Conservation (phyloP, 169 alveolate species). For the Plasmodium vinckei region DNA sequence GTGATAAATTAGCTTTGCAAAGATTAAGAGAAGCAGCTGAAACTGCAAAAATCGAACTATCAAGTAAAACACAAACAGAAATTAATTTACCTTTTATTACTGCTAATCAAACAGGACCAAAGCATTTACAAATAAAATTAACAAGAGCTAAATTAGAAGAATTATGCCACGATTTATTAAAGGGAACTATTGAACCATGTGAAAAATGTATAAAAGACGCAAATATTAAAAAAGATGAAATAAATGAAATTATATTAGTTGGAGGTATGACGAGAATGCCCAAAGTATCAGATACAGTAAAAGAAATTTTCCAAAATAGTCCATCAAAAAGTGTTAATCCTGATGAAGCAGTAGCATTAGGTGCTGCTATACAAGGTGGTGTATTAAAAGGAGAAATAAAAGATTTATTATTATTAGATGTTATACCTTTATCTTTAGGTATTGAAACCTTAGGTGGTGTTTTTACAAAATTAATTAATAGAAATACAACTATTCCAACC, state of each 20-base stretch:
- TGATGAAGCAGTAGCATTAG: conserved; percentile 99
- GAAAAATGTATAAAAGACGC: conserved; percentile 96
- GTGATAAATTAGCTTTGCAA: conserved; percentile 97
- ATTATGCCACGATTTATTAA: conserved; percentile 91
- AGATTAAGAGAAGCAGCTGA: conserved; percentile 99
- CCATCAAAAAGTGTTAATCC: conserved; percentile 99
- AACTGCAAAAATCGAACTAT: conserved; percentile 97
- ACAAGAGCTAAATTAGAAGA: conserved; percentile 97
- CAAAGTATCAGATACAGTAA: conserved; percentile 95
- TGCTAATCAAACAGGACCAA: conserved; percentile 99
- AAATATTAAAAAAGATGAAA: conserved; percentile 92
- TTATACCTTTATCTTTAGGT: conserved; percentile 95
- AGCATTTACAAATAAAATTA: conserved; percentile 95
- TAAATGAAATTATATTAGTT: conserved; percentile 97
- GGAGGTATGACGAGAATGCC: conserved; percentile 99
- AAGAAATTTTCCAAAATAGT: conserved; percentile 93
- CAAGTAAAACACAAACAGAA: conserved; percentile 95
- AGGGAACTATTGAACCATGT: conserved; percentile 96
- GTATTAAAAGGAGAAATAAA: conserved; percentile 97
- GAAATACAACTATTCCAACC: conserved; percentile 99
- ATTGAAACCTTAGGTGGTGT: conserved; percentile 99
- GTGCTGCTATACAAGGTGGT: conserved; percentile 99
- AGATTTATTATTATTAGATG: conserved; percentile 97
- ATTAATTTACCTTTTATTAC: conserved; percentile 97
- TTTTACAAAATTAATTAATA: conserved; percentile 95